Evolutionary conservation across 179 eudicot genomes (phyloP).

Genomic region (Vitellaria paradoxa): DNA sequence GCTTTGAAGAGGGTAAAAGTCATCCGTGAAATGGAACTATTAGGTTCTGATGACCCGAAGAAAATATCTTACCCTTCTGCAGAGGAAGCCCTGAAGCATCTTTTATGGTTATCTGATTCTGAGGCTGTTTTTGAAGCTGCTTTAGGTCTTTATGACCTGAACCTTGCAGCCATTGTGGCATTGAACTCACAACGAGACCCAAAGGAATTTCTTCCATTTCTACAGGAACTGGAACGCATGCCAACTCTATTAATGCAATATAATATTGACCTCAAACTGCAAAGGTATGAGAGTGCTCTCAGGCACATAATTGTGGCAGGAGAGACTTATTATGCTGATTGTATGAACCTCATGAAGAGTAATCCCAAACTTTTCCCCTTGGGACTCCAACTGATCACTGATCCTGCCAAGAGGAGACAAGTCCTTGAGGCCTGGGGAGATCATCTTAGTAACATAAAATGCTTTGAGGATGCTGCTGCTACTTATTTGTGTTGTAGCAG

Average conservation of each 20-base stretch:
- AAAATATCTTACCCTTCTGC: slow-evolving; percentile 66
- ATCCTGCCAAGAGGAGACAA: slow-evolving; percentile 51
- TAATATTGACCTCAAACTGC: slow-evolving; percentile 73
- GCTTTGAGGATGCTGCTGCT: slow-evolving; percentile 86
- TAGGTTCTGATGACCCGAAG: slow-evolving; percentile 51
- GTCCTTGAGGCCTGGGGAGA: slow-evolving; percentile 97
- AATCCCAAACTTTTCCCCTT: slow-evolving; percentile 79
- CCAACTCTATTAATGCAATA: slow-evolving; percentile 68
- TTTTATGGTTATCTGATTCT: slow-evolving; percentile 84
- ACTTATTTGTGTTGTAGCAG: slow-evolving; percentile 70
- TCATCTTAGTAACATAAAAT: slow-evolving; percentile 63
- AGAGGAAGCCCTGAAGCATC: slow-evolving; percentile 94
- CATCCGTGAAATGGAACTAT: slow-evolving; percentile 77
- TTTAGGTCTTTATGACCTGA: slow-evolving; percentile 90
- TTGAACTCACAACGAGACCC: slow-evolving; percentile 91
- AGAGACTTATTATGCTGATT: slow-evolving; percentile 61
- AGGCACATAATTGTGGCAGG: slow-evolving; percentile 75
- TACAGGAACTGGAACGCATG: slow-evolving; percentile 73
- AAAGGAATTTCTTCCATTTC: slow-evolving; percentile 94
- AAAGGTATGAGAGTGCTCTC: slow-evolving; percentile 78
- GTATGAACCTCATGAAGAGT: slow-evolving; percentile 65
- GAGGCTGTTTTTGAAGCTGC: slow-evolving; percentile 97
- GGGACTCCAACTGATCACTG: slow-evolving; percentile 62
- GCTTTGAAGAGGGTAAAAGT: slow-evolving; percentile 80
- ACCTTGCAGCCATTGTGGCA: slow-evolving; percentile 98